phyloP scores from a whole-genome alignment of 225 moss, liverwort and hornwort species.

The Thuidium tamariscinum region DNA sequence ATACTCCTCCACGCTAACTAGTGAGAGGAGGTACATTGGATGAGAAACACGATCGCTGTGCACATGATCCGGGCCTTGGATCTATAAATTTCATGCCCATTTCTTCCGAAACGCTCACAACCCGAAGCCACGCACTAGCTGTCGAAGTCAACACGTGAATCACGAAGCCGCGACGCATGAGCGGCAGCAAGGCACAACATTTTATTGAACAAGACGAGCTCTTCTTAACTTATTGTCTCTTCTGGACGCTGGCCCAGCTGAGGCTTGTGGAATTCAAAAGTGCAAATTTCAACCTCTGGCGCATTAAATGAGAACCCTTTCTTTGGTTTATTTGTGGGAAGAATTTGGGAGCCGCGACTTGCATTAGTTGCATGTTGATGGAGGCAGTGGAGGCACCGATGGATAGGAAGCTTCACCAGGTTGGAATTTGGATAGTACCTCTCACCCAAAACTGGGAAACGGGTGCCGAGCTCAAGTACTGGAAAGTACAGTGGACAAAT shows the following conservation, averaged over 20 bases:
- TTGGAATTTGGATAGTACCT: too few relatives aligned
- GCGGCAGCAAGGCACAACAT: background rate
- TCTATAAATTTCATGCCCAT: background rate
- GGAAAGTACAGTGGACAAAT: background rate
- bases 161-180: background rate
- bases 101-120: background rate
- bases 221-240: background rate
- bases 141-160: background rate
- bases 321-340: background rate
- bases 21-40: background rate
- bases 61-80: too few relatives aligned
- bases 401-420: background rate
- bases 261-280: background rate
- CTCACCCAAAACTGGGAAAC: background rate
- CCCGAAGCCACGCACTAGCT: too few relatives aligned
- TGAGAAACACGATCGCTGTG: background rate
- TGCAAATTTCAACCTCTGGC: background rate
- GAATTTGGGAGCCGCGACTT: background rate
- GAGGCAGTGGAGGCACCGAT: background rate
- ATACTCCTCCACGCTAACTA: background rate
- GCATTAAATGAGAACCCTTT: background rate
- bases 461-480: background rate
- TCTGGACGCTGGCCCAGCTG: background rate
- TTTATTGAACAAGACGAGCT: background rate
- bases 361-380: background rate